Base-by-base conservation (phyloP, 2,329 filamentous ascomycete genomes). In the Didymella lethalis region DNA sequence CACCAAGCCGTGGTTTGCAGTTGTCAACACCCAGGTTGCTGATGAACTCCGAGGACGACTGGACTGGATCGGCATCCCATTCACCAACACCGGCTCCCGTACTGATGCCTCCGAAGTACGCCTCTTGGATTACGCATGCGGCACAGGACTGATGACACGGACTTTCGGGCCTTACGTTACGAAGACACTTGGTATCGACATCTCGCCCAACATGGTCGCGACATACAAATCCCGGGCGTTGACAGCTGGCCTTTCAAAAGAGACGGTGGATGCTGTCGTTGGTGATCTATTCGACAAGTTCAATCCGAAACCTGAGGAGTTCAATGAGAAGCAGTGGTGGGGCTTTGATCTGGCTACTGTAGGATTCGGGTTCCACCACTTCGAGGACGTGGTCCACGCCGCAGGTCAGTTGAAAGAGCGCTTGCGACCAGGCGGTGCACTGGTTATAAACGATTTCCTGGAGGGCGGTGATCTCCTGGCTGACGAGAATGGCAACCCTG, bases 91-190 rank as follows among this genome's bases (percentile, higher is more conserved):
- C 1, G 64, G 20, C 2, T 52, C 64, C 11, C 75, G 75, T 8
- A 73, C 77, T 8, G 71, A 73, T 14, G 72, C 75, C 1, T 70
- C 64, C 11, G 55, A 73, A 46, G 69, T 86, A 41, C 83, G 83
- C 45, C 76, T 92, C 20, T 80, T 93, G 2, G 90, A 93, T 72
- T 93, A 93, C 75, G 90, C 90, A 16, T 93, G 90, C 70, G 90
- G 90, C 8, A 88, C 88, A 6, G 89, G 89, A 2, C 76, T 86
- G 54, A 80, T 91, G 62, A 89, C 44, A 47, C 49, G 88, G 85
- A 81, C 85, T 14, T 80, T 90, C 14, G 84, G 83, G 1, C 85
- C 87, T 2, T 88, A 85, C 65, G 83, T 86, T 2, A 87, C 85
- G 1, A 82, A 88, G 64, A 85, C 86, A 47, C 77, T 88, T 16